Evolutionary conservation across 371 early-diverging fungal species (phyloP), one percentile per base, ranked within the genome.

Genomic region (Actinomortierella ambigua): DNA sequence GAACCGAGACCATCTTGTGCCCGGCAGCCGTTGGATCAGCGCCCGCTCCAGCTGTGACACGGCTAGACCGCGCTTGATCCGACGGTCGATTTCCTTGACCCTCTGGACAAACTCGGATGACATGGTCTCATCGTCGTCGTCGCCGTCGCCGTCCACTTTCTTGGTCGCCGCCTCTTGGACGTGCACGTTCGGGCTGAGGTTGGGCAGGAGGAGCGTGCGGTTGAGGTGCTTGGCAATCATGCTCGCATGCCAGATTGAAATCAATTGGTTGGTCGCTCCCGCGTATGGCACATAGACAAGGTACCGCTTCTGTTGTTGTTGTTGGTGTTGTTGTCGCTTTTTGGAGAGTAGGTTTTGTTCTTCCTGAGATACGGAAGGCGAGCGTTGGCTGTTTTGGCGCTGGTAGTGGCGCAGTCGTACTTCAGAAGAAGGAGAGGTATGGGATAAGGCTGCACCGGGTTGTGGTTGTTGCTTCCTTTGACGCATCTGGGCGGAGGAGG

Each of bases 211-310:
- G 11, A 86, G 27, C 0, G 84, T 86, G 5, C 86, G 79, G 59
- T 86, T 84, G 46, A 86, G 63, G 57, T 84, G 82, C 39, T 70
- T 63, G 28, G 86, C 81, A n/a, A 86, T 63, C 61, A 69, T 22
- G 34, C 64, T 63, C n/a, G 56, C 69, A 40, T 69, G 69, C 69
- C 69, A 69, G 50, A 69, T 63, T n/a, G 69, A 69, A 53, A 69
- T 63, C 11, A 69, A 18, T 50, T 69, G 69, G 61, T 69, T 69
- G 23, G 69, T 69, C 9, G 63, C 60, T 11, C 69, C 69, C 26
- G 69, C 69, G 23, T 69, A 69, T 6, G 69, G 69, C 39, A 69
- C 48, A 34, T 69, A 69, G 60, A 69, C 63, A 44, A 69, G 42
- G 41, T 63, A 69, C 27, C 64, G 60, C 7, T 49, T 17, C 2